Evolutionary conservation across 164 flowering plant species (phyloP), one percentile per base, ranked within the genome.

Genomic region (Tetrastigma voinierianum): DNA sequence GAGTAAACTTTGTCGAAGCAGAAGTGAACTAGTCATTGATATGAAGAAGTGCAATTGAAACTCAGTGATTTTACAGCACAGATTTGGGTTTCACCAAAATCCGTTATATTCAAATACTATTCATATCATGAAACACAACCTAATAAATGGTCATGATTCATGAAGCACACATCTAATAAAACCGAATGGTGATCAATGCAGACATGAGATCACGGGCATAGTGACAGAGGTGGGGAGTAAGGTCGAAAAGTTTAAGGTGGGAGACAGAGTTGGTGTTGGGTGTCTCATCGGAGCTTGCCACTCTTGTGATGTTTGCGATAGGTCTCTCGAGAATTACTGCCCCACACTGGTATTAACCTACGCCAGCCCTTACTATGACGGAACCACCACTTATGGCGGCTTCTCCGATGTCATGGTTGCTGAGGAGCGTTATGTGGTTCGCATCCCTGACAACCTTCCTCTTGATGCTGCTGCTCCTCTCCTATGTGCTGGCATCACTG

Each of bases 391-490:
- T 3, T 32, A 32, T 32, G 40, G 40, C 3, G 40, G 40, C 40
- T 32, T 3, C 40, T 32, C 40, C 3, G 40, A 32, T 32, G 40
- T 32, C 40, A 32, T 32, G 40, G 40, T 81, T 2, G 79, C 70
- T 5, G 58, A 77, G 1, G 79, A 85, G 71, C n/a, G 61, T 53
- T 86, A 57, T 43, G 72, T 67, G 0, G 62, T 86, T 18, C 83
- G 66, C 1, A 46, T 81, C 51, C 87, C 90, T 7, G 83, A 83
- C 0, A 80, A 69, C 62, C 32, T 23, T n/a, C 80, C 87, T 4
- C 78, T 81, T 1, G 84, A 80, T 60, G 80, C 67, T 0, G 76
- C 55, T 5, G 84, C n/a, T 86, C 85, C 88, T 10, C 40, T 32
- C 40, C 40, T 32, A 32, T 32, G 40, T 32, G 8, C 40, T 4